Evolutionary conservation across 768 basidiomycete genomes (phyloP).

Genomic region (Paxillus ammoniavirescens): DNA sequence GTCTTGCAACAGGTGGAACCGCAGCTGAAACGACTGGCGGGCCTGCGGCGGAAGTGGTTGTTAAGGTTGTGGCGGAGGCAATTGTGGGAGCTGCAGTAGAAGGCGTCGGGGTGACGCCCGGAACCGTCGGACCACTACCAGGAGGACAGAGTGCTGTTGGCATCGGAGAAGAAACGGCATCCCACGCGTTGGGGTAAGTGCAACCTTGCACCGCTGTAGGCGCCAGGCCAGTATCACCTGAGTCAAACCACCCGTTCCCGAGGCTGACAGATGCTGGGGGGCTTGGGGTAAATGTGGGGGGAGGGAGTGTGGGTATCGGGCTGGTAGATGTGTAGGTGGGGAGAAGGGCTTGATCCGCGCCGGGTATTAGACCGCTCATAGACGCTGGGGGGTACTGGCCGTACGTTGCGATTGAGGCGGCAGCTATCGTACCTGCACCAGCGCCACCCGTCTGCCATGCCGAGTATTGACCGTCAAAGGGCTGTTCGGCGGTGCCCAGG

Average conservation of each 20-base stretch:
- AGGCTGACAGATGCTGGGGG: slow-evolving; percentile 38
- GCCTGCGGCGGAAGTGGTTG: no score
- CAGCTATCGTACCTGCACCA: slow-evolving; percentile 49
- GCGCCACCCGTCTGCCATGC: slow-evolving; percentile 69
- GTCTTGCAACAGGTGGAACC: no score
- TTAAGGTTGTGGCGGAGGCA: not conserved
- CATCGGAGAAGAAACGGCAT: slow-evolving; percentile 49
- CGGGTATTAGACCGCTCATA: slow-evolving; percentile 42
- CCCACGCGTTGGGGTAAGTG: slow-evolving; percentile 63
- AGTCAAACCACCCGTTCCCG: slow-evolving; percentile 59
- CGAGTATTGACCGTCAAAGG: slow-evolving; percentile 54
- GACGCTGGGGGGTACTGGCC: slow-evolving; percentile 54
- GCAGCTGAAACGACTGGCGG: no score
- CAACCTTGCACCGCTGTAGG: slow-evolving; percentile 64
- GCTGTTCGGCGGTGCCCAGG: slow-evolving; percentile 42
- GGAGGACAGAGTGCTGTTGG: slow-evolving; percentile 44
- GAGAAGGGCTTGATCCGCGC: slow-evolving; percentile 37
- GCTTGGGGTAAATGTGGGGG: slow-evolving; percentile 48
- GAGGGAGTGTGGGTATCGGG: slow-evolving; percentile 53
- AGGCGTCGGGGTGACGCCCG: slow-evolving; percentile 2
- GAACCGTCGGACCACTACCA: slow-evolving; percentile 2
- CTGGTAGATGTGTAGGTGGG: slow-evolving; percentile 69
- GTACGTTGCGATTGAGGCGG: slow-evolving; percentile 40
- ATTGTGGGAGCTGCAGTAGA: not conserved
- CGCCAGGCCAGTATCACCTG: slow-evolving; percentile 48